Evolutionary conservation across 345 rosid genomes (phyloP), one percentile per base, ranked within the genome.

Genomic region (Noccaea bulbosa): DNA sequence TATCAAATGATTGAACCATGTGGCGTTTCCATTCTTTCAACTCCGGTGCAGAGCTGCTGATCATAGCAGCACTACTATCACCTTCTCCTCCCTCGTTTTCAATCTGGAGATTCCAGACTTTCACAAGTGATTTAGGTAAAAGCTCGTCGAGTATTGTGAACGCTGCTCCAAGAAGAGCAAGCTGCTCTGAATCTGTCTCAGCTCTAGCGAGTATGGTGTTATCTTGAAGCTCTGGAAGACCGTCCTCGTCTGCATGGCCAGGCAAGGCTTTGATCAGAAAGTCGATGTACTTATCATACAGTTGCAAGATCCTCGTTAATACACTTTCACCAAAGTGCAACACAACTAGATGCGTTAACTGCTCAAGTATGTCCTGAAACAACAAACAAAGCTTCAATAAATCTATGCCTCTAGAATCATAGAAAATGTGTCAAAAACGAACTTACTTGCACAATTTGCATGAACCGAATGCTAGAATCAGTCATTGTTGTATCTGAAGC

Each of bases 131-230:
- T 63, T 75, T 79, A 4, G 96, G 97, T 62, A 94, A 77, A 16
- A 91, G 83, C 81, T 91, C 96, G 70, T 94, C 99, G 20, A 85
- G 78, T 62, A 94, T 80, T 40, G 97, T 89, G 82, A 91, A 94
- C 39, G 99, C 97, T 65, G 85, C 78, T 73, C 99, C 99, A 77
- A 94, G 81, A 81, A 94, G 87, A 16, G 93, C 88, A 72, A 94
- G 96, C 77, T 89, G 91, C 77, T 94, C 92, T 0, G 95, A 81
- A 76, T 94, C 99, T 1, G 97, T 94, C 83, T 91, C 98, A 71
- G 89, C 93, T 82, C 93, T 84, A 57, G 88, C 86, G 8, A 84
- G 84, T 71, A 83, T 71, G 32, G 63, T 77, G 46, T 44, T 43
- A 63, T 89, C 96, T 81, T 91, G 91, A 60, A 88, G 83, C 80